phyloP scores from a whole-genome alignment of 1,139 yeast genomes.

The Candida neerlandica region DNA sequence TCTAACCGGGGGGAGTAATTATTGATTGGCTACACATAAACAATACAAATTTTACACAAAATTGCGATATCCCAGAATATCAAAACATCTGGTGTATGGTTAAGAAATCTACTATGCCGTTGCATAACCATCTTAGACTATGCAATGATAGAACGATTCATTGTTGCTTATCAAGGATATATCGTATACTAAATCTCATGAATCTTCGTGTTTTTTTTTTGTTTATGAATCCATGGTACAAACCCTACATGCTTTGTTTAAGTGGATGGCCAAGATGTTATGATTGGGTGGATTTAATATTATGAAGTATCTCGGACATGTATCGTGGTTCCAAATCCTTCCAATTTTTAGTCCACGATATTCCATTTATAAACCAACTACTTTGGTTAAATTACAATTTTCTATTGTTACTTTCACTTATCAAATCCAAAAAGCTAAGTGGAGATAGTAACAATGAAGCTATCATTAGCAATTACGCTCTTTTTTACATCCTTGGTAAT shows the following conservation, averaged over 20 bases:
- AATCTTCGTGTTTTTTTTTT: neutral
- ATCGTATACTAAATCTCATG: neutral
- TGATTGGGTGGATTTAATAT: neutral
- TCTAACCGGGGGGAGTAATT: neutral
- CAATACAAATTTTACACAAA: neutral
- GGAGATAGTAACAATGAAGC: slow-evolving; percentile 4
- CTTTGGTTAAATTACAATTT: neutral
- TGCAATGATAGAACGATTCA: neutral
- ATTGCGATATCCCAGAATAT: neutral
- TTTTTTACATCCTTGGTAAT: slow-evolving; percentile 7
- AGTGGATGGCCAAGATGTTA: neutral
- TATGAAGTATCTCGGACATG: neutral
- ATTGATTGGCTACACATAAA: neutral
- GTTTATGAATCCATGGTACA: too few relatives aligned
- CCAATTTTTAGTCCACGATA: neutral
- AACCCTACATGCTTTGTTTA: too few relatives aligned
- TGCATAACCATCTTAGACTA: neutral
- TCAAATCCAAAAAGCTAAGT: neutral
- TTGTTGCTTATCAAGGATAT: neutral
- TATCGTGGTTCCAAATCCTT: neutral
- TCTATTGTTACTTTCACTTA: neutral
- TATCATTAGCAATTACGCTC: slow-evolving; percentile 10
- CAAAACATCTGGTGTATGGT: neutral
- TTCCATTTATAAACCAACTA: neutral
- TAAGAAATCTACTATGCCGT: neutral